Base-by-base conservation (phyloP, 768 basidiomycete genomes). In the Termitomyces sp. region DNA sequence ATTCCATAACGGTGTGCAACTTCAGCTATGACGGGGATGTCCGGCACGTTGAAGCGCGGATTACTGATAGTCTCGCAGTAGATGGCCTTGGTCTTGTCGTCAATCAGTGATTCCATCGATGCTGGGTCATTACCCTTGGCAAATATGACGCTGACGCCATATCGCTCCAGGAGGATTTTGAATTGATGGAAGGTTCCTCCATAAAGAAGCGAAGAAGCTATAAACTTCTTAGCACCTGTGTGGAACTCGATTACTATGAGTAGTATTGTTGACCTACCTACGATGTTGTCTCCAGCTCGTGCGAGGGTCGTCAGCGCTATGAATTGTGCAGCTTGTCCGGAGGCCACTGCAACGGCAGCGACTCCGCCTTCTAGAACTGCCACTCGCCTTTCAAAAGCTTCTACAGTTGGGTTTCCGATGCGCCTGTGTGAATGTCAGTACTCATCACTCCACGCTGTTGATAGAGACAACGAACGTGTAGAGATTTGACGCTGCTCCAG, bases 311-410 rank as follows among this genome's bases (percentile, higher is more conserved):
- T 69, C 51, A 87, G 74, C 0, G 83, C 77, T 67, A 87, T 69
- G 64, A 85, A 80, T 54, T 84, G 82, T 0, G 85, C 87, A 3
- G 82, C 69, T 57, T 84, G 84, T 1, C 85, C 87, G 42, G 80
- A 82, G 0, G 84, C 65, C 2, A 75, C 67, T 0, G 83, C 81
- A 0, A 87, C 71, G 0, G 85, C 86, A 0, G 82, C 83, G 0
- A 66, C 73, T 0, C 85, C 86, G 1, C 83, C 82, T 60, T 87
- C 85, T 7, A 88, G 72, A 0, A 82, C 81, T 0, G 86, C 79
- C 0, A 87, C 79, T 2, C 86, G 74, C 60, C 77, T 78, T 66
- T 87, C 86, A 51, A 87, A 84, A 1, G 85, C 77, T 30, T 85
- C 82, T 19, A 60, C 60, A 14, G 60, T 60, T 1, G 57, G 60